Base-by-base conservation (phyloP, 148 eudicot genomes). In the Cornus suecica region DNA sequence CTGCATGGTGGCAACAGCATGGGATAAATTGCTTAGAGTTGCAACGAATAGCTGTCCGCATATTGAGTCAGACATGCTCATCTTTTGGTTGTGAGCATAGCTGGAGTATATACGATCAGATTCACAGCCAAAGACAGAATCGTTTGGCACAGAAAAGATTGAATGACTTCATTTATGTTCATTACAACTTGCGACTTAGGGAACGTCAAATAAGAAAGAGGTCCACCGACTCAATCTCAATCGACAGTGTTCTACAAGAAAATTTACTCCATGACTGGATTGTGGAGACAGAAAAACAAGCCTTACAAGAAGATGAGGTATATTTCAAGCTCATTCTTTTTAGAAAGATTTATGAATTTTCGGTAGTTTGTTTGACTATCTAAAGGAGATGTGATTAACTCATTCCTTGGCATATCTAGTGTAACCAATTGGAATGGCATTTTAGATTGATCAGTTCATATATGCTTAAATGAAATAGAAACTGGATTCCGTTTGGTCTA, bases 1-100 rank as follows among this genome's bases (percentile, higher is more conserved):
- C 94, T 84, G 92, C 93, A 80, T 94, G 98, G 97, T 94, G 98
- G 98, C 98, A 91, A 81, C 97, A 94, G 73, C 97, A 94, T 80
- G 98, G 98, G 62, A 88, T 91, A 71, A 90, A 89, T 84, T 94
- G 97, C 80, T 86, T 89, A 85, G 98, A 94, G 81, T 80, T 94
- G 83, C 98, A 90, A 79, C 74, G 84, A 48, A 85, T 94, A 60
- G 90, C 98, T 84, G 90, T 94, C 65, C 91, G 93, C 70, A 89
- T 94, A 81, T 78, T 94, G 80, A 94, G 98, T 83, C 98, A 94
- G 74, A 89, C 94, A 16, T 94, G 97, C 75, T 90, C 97, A 34
- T 90, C 94, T 58, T 85, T 87, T 74, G 98, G 93, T 30, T 91
- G 93, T 78, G 97, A 91, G 71, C 98, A 94, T 82, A 85, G 85